A percentile compares a stretch with the other conserved stretches of the same genome.
These are phyloP conservation scores for Fusarium nurragi DNA, from an alignment of 2,329 filamentous ascomycete genomes.

Conservation along the genomic window DNA sequence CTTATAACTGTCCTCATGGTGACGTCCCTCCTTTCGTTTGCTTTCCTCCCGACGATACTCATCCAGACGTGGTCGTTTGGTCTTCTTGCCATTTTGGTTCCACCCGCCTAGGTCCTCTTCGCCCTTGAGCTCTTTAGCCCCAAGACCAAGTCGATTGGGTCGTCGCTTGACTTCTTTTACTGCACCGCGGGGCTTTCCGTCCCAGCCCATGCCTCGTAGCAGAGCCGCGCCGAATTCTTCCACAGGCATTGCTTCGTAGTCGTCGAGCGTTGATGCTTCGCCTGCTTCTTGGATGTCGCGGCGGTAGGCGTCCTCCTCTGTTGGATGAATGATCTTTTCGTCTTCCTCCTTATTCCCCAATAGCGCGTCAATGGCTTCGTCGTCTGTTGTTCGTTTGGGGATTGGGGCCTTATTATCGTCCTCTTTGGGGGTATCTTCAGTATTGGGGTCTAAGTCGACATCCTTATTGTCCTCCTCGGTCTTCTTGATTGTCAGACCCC, in stretches of 20 bases:
- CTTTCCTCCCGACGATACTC: conserved; percentile 60
- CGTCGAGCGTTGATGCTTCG: conserved; percentile 78
- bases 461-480: conserved; percentile 64
- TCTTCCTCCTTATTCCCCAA: conserved; percentile 62
- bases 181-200: conserved; percentile 68
- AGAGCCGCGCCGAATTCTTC: conserved; percentile 94
- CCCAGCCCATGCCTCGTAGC: conserved; percentile 95
- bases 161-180: conserved; percentile 74
- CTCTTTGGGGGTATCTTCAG: conserved; percentile 14
- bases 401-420: conserved; percentile 7
- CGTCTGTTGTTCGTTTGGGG: conserved; percentile 49
- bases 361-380: conserved; percentile 72
- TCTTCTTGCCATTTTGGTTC: conserved; percentile 73
- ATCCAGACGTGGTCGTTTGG: conserved; percentile 56
- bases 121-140: conserved; percentile 81
- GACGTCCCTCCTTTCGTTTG: conserved; percentile 55
- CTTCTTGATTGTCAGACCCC: conserved; percentile 60
- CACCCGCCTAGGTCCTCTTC: conserved; percentile 80
- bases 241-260: conserved; percentile 89
- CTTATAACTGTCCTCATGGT: conserved; percentile 59
- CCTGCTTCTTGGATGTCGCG: conserved; percentile 77
- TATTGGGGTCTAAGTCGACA: conserved; percentile 4
- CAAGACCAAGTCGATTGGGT: conserved; percentile 85
- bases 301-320: conserved; percentile 74
- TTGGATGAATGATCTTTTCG: conserved; percentile 63